Evolutionary conservation across 225 moss, liverwort and hornwort genomes (phyloP).

Genomic region (Physcomitrellopsis africana): DNA sequence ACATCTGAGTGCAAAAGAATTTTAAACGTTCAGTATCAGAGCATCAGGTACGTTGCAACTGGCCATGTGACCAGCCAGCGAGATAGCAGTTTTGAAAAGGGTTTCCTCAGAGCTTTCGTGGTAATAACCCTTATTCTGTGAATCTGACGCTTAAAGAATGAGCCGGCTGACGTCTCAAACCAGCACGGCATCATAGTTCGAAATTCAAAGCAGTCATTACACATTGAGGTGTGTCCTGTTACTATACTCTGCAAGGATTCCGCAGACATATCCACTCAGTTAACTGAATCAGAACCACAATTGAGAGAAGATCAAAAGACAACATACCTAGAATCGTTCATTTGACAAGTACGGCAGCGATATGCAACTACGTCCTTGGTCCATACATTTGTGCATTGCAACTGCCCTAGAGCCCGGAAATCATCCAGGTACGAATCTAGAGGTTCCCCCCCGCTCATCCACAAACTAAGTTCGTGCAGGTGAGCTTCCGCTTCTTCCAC

Average conservation of each 20-base stretch:
- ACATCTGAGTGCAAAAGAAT: not conserved
- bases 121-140: not conserved
- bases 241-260: too few relatives aligned
- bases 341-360: slow-evolving; percentile 84
- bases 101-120: not conserved
- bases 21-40: not conserved
- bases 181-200: slow-evolving; percentile 5
- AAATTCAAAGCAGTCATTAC: not conserved
- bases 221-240: not conserved
- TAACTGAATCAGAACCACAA: slow-evolving; percentile 16
- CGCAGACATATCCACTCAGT: not conserved
- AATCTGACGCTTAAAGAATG: not conserved
- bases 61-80: not conserved
- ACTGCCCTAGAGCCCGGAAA: slow-evolving; percentile 74
- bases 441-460: slow-evolving; percentile 56
- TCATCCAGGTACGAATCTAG: slow-evolving; percentile 59
- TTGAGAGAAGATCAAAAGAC: not conserved
- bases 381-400: slow-evolving; percentile 92
- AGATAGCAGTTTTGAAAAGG: not conserved
- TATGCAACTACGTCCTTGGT: slow-evolving; percentile 79
- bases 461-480: not conserved
- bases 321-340: slow-evolving; percentile 78
- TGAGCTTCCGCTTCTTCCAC: slow-evolving; percentile 29
- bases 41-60: not conserved
- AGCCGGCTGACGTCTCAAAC: not conserved